Base-by-base conservation (phyloP, 352 stramenopile species). In the Globisporangium carolinianum region DNA sequence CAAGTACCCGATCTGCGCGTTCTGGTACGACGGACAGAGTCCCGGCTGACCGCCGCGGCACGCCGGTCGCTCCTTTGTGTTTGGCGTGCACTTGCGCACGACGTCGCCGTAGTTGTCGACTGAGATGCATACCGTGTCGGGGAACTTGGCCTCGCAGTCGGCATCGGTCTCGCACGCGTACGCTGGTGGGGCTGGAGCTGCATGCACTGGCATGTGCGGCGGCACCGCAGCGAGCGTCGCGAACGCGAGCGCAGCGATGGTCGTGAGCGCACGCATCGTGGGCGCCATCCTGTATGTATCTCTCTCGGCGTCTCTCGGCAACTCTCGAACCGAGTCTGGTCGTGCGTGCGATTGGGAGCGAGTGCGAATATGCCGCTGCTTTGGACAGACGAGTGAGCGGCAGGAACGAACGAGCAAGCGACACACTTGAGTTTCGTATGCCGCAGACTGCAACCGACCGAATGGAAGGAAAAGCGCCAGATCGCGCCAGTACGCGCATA, bases 81-180 rank as follows among this genome's bases (percentile, higher is more conserved):
- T 90, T 49, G 84, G 84, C 24, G 84, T 94, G 68, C 84, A 94
- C 62, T 94, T 94, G 37, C 69, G 72, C 15, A 79, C 61, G n/a
- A 79, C 63, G 51, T 86, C 79, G 53, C 80, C 82, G 53, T 89
- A 89, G 51, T 77, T 83, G 67, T 90, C 76, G 47, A 94, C 79
- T 32, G 71, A 68, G 59, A 94, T 92, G 61, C 85, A 94, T 55
- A 70, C 80, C 1, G 85, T 91, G 46, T 65, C 77, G 0, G 82
- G 69, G 60, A 76, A 94, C 6, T 69, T 83, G 61, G 74, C 68
- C 7, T 70, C 74, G 58, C 85, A 94, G 61, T 94, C 83, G 14
- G 68, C 58, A 69, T 94, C 83, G 32, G 75, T 76, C 51, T 79
- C 68, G 61, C 83, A 92, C 47, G 65, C 67, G 63, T 88, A 91